phyloP scores from a whole-genome alignment of 129 eudicot genomes.

The Rutidosis leptorrhynchoides region DNA sequence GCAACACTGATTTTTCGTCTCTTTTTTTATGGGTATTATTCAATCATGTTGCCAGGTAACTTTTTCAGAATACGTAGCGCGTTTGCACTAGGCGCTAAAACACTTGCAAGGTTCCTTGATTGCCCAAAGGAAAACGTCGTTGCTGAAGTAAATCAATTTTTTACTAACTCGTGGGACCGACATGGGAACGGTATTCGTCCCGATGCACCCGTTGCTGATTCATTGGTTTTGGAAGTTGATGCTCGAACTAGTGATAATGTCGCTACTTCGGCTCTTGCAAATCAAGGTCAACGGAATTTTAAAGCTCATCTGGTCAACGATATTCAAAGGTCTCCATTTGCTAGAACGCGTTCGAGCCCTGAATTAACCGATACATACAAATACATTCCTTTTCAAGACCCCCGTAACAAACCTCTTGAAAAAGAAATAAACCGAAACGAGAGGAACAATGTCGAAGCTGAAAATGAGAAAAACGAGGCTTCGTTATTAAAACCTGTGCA shows the following conservation, averaged over 20 bases:
- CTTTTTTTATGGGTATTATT: background rate
- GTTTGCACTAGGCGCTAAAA: constrained; percentile 67
- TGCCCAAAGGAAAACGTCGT: constrained; percentile 62
- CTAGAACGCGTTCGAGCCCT: constrained; percentile 90
- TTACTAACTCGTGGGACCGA: constrained; percentile 75
- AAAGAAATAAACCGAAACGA: constrained; percentile 38
- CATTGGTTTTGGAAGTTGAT: constrained; percentile 26
- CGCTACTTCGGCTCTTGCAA: constrained; percentile 30
- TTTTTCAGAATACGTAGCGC: constrained; percentile 85
- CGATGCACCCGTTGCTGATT: constrained; percentile 49
- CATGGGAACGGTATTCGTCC: constrained; percentile 79
- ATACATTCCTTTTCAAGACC: constrained; percentile 47
- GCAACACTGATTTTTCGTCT: no score
- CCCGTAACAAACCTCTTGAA: constrained; percentile 43
- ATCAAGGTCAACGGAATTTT: constrained; percentile 43
- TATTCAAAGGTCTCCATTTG: constrained; percentile 59
- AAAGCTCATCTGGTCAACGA: constrained; percentile 49
- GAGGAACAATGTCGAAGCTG: constrained; percentile 52
- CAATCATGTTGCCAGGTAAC: constrained; percentile 47
- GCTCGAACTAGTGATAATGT: constrained; percentile 27
- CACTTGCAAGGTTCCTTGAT: constrained; percentile 63
- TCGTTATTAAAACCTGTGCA: constrained; percentile 36
- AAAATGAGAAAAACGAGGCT: constrained; percentile 41
- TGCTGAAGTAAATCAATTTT: constrained; percentile 65
- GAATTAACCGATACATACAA: constrained; percentile 63